Evolutionary conservation across 1,139 yeast genomes (phyloP), one percentile per base, ranked within the genome.

Genomic region (Kurtzmaniella quercitrusa): DNA sequence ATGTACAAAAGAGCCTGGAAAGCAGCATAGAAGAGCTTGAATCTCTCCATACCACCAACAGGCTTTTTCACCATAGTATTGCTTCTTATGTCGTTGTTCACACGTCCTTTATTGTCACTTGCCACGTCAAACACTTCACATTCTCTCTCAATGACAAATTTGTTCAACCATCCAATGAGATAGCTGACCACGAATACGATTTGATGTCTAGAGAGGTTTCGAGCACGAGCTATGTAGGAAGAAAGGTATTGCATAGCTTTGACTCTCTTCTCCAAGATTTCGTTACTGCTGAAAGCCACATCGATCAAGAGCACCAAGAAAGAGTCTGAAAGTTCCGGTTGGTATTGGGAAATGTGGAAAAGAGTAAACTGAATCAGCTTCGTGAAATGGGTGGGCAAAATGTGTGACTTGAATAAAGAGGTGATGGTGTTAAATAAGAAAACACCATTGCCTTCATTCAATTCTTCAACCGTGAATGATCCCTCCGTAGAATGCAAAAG

Each of bases 201-300:
- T 60, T 90, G 96, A 39, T 79, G 75, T 42, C 79, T 78, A 1
- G 89, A 73, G 29, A 93, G 69, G 37, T 78, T 77, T 52, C 82
- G 81, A 11, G 96, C 96, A 46, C 99, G 76, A 1, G 98, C 95
- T 48, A 93, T 81, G 59, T 85, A 93, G 3, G 97, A 89, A 1
- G 96, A 85, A 44, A 93, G 74, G 58, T 93, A 93, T 63, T 93
- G 98, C 77, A 91, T 77, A 3, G 97, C 86, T 65, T 90, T 90
- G 50, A 90, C 81, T 51, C 95, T 76, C 52, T 81, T 82, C 48
- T 88, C 94, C 44, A 82, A 68, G 23, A 81, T 76, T 58, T 85
- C 93, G 39, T 73, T 68, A 5, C 83, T 77, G 51, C 68, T 73
- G 58, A 93, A 83, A 2, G 96, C 89, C 38, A 86, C 79, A 58